These are phyloP conservation scores for Zymoseptoria tritici DNA, from an alignment of 2,329 filamentous ascomycete species.

Conservation along the genomic window DNA sequence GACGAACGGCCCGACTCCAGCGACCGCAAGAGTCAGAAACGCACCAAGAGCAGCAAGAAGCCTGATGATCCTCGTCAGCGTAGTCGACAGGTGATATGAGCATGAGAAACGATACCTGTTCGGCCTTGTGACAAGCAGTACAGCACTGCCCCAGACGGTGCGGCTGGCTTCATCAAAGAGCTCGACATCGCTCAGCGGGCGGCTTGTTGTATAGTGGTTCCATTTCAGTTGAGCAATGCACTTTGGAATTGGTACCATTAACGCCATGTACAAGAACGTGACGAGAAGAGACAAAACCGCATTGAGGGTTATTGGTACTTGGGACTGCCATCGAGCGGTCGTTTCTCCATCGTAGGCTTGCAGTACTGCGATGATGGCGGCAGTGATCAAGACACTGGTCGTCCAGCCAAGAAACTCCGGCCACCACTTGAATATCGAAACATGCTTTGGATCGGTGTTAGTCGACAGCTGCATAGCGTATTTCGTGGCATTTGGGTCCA, in stretches of 20 bases:
- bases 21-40: not conserved
- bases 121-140: not conserved
- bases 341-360: not conserved
- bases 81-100: not conserved
- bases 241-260: not conserved
- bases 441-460: not conserved
- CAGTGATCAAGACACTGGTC: not conserved
- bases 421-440: not conserved
- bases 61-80: not conserved
- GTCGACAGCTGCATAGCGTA: not conserved
- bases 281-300: not conserved
- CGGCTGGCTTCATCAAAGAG: not conserved
- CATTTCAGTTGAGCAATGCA: constrained; percentile 1
- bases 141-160: not conserved
- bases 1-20: not conserved
- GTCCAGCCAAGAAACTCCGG: not conserved
- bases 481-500: not conserved
- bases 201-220: not conserved
- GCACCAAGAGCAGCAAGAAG: not conserved
- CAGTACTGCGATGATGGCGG: not conserved
- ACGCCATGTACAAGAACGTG: not conserved
- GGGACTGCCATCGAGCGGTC: not conserved
- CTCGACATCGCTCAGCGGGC: not conserved
- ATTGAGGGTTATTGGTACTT: not conserved
- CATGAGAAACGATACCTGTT: not conserved